Evolutionary conservation across 345 rosid species (phyloP), one percentile per base, ranked within the genome.

Genomic region (Gossypium sturtianum): DNA sequence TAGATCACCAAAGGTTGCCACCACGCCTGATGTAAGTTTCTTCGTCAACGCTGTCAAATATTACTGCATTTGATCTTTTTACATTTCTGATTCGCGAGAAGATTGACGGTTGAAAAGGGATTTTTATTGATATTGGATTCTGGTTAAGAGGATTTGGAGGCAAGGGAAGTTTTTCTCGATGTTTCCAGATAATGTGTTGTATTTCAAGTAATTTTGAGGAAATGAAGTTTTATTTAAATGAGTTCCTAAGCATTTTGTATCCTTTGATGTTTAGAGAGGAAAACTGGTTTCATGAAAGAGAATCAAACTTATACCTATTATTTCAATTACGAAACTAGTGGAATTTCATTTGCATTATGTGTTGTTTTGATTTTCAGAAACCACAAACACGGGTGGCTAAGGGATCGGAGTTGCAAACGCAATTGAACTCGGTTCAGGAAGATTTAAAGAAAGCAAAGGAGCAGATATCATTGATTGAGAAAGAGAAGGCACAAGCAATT

Each of bases 361-460:
- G 7, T 89, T 60, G 29, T 63, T 82, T 58, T 81, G 57, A 43
- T 79, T 78, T n/a, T 77, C 88, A 91, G 99, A 95, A 83, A 80
- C 82, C 86, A 8, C 89, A 78, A 74, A 57, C 84, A 20, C 83
- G 93, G 44, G 70, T 75, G 13, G 84, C 49, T 47, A 95, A 84
- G 86, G 96, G 88, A 59, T 74, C 87, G 0, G 99, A 91, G 58
- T 56, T 90, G 27, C 91, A 86, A 82, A 76, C 84, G 8, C 98
- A 94, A 52, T 76, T 91, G 86, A 84, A 58, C 82, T 83, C 64
- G 59, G 82, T 87, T 60, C 93, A 88, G 88, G 98, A 95, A 76
- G 99, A 95, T 80, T 81, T 93, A 19, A 95, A 93, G 91, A 90
- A 88, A 83, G 91, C 99, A 0, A 95, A 87, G 76, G 97, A 93